Conservation (phyloP, 495 filamentous ascomycete species). For the Tuber indicum region DNA sequence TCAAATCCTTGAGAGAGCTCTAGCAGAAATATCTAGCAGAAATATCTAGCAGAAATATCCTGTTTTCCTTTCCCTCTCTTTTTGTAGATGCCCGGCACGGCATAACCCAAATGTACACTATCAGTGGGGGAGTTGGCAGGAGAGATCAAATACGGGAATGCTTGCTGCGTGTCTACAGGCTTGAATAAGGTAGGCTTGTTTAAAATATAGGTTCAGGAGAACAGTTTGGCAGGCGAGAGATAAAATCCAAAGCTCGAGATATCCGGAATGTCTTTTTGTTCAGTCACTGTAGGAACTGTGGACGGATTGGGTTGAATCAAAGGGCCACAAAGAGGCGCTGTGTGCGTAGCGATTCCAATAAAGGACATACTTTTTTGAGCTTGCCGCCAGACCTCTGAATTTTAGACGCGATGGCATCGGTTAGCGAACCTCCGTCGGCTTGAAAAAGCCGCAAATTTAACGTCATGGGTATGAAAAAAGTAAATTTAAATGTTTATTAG, state of each 20-base stretch:
- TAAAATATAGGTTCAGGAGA: not conserved
- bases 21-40: not conserved
- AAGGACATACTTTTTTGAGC: not conserved
- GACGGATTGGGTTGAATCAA: not conserved
- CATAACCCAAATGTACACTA: not conserved
- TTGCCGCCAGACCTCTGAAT: not conserved
- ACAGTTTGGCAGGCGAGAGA: not conserved
- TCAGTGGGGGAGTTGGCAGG: not conserved
- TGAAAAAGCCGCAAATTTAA: not conserved
- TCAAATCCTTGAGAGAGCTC: not conserved
- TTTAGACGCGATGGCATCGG: not conserved
- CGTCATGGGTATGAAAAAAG: not conserved
- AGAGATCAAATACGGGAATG: not conserved
- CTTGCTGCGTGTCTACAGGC: not conserved
- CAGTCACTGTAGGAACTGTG: not conserved
- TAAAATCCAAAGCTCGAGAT: not conserved
- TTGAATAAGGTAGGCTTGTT: not conserved
- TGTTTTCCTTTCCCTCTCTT: not conserved
- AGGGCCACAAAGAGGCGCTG: too few species aligned
- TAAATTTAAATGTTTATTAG: constrained; percentile 4
- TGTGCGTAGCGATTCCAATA: not conserved
- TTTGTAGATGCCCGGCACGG: not conserved
- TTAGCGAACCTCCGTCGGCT: not conserved
- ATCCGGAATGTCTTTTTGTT: not conserved
- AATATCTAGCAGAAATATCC: not conserved